Conservation (phyloP, 139 green algal genomes). For the Chlorella sp. region DNA sequence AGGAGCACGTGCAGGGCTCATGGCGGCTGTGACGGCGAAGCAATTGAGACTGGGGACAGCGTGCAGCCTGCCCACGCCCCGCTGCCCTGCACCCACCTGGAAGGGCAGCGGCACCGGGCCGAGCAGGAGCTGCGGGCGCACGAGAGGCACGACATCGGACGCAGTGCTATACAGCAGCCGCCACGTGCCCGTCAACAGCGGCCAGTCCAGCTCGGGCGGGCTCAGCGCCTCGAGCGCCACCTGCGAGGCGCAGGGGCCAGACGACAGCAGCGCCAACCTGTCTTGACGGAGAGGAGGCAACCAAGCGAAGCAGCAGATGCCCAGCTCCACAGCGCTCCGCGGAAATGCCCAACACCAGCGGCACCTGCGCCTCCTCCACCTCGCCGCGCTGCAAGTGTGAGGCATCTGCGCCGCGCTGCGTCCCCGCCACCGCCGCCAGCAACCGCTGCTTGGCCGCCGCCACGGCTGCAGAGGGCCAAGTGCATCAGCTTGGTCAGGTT, state of each 20-base stretch:
- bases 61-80: no score
- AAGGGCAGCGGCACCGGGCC: neutral
- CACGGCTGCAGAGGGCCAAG: neutral
- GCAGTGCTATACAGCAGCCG: conserved; percentile 56
- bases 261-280: neutral
- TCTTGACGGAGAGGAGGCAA: neutral
- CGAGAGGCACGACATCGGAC: conserved; percentile 45
- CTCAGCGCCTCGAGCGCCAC: conserved; percentile 35
- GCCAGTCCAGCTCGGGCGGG: conserved; percentile 33
- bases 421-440: conserved; percentile 27
- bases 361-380: conserved; percentile 50
- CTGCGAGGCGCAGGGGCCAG: neutral
- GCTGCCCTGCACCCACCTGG: no score
- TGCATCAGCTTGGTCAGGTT: no score
- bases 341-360: neutral
- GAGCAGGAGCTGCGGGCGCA: neutral
- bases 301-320: neutral
- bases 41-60: neutral
- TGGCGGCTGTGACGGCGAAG: no score
- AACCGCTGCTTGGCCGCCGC: conserved; percentile 30
- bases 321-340: neutral
- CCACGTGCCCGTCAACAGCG: conserved; percentile 46
- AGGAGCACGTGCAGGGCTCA: no score
- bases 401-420: conserved; percentile 28
- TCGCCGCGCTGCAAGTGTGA: conserved; percentile 25